Evolutionary conservation across 2,329 filamentous ascomycete genomes (phyloP).

Genomic region (Bretziella fagacearum): DNA sequence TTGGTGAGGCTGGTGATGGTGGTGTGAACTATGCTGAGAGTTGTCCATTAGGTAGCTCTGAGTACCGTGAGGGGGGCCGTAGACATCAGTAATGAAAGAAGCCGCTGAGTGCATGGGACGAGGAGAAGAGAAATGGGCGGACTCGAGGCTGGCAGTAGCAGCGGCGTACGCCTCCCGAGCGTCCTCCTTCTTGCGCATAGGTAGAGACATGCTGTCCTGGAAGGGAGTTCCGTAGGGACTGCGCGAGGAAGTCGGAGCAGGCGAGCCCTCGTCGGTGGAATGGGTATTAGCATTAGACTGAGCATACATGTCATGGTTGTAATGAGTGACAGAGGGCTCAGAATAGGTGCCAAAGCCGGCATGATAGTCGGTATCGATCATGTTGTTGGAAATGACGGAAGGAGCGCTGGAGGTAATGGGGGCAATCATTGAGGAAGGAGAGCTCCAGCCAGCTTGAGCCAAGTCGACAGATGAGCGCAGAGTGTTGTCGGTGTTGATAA

Average conservation of each 20-base stretch:
- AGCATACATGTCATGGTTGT: slow-evolving; percentile 21
- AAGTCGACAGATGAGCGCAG: slow-evolving; percentile 24
- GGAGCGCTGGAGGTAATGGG: slow-evolving; percentile 23
- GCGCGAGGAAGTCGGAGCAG: slow-evolving; percentile 9
- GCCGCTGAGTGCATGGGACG: slow-evolving; percentile 24
- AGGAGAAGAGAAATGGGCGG: slow-evolving; percentile 23
- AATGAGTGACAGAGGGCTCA: slow-evolving; percentile 29
- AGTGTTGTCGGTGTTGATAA: not conserved
- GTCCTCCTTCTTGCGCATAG: slow-evolving; percentile 25
- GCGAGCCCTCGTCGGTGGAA: slow-evolving; percentile 9
- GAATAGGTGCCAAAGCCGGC: slow-evolving; percentile 24
- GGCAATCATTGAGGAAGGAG: slow-evolving; percentile 25
- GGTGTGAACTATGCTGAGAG: not conserved
- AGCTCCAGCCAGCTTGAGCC: slow-evolving; percentile 29
- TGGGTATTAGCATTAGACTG: slow-evolving; percentile 7
- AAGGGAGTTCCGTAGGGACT: slow-evolving; percentile 11
- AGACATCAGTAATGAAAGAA: slow-evolving; percentile 12
- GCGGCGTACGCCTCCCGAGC: slow-evolving; percentile 22
- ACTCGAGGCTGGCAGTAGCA: slow-evolving; percentile 1
- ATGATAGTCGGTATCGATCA: slow-evolving; percentile 28
- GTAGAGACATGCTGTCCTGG: slow-evolving; percentile 13
- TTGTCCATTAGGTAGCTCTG: slow-evolving; percentile 3
- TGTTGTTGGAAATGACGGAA: slow-evolving; percentile 23
- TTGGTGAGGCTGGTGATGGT: not conserved
- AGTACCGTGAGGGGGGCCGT: slow-evolving; percentile 7